These are phyloP conservation scores for Ceratocystis huliohia DNA, from an alignment of 2,329 filamentous ascomycete species.

Conservation along the genomic window DNA sequence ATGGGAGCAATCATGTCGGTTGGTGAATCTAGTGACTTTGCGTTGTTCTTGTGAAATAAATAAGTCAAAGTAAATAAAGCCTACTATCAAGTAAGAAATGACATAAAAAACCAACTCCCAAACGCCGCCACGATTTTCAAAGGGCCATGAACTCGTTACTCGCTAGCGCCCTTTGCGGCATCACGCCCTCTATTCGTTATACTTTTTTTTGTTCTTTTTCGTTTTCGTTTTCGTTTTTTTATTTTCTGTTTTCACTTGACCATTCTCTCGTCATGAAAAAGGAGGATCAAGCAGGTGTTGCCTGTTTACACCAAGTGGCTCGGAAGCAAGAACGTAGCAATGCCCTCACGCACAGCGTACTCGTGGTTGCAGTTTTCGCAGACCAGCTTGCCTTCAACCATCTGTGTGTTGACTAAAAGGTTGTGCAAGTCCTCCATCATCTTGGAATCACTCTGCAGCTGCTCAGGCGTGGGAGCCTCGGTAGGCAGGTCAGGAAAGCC, in stretches of 20 bases:
- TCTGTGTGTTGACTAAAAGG: slow-evolving; percentile 76
- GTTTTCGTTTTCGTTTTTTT: neutral
- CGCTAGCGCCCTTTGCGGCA: neutral
- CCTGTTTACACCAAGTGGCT: slow-evolving; percentile 62
- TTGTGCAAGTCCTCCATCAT: slow-evolving; percentile 66
- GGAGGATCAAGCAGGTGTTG: neutral
- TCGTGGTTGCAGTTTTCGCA: slow-evolving; percentile 88
- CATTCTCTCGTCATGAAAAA: no score
- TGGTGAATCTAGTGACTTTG: neutral
- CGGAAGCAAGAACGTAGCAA: slow-evolving; percentile 89
- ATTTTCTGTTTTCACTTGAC: no score
- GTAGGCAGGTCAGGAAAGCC: slow-evolving; percentile 64
- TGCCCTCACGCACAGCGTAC: slow-evolving; percentile 89
- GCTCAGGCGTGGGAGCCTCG: slow-evolving; percentile 47
- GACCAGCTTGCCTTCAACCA: slow-evolving; percentile 75
- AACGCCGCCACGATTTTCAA: slow-evolving; percentile 4
- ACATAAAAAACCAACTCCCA: neutral
- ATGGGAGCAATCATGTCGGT: neutral
- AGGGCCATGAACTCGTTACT: neutral
- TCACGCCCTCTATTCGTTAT: no score
- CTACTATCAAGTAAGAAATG: neutral
- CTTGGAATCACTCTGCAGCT: slow-evolving; percentile 53
- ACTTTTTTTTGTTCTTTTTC: neutral
- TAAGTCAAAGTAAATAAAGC: neutral
- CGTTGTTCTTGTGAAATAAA: neutral